These are phyloP conservation scores for Ceratocystis cubensis DNA, from an alignment of 2,329 filamentous ascomycete species.

Conservation along the genomic window DNA sequence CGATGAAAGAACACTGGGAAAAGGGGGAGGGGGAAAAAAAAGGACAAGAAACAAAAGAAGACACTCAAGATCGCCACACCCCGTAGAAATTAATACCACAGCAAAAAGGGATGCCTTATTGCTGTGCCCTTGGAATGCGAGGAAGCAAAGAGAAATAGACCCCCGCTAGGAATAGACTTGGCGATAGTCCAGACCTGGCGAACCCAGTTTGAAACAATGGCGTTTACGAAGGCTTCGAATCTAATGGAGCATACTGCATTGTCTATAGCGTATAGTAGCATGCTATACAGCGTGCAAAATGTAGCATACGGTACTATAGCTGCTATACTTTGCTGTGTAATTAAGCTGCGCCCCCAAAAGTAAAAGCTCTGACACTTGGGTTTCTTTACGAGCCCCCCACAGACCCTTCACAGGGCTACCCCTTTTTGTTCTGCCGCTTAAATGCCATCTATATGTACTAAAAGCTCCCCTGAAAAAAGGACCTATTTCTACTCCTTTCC, in stretches of 20 bases:
- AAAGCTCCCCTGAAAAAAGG: not conserved
- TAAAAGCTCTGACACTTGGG: not conserved
- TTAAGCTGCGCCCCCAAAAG: not conserved
- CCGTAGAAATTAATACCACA: not conserved
- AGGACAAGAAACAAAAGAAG: not conserved
- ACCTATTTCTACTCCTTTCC: not conserved
- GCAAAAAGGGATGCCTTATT: slow-evolving; percentile 6
- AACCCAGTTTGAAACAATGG: slow-evolving; percentile 9
- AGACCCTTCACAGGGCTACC: not conserved
- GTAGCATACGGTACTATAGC: not conserved
- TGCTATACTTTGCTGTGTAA: not conserved
- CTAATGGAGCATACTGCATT: too few species aligned
- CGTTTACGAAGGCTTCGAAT: slow-evolving; percentile 8
- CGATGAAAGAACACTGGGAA: not conserved
- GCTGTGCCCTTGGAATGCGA: not conserved
- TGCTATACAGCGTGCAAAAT: not conserved
- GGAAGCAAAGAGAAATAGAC: not conserved
- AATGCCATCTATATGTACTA: not conserved
- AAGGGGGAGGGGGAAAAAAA: not conserved
- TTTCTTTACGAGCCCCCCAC: not conserved
- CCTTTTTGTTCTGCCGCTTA: not conserved
- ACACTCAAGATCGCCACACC: not conserved
- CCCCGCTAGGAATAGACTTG: not conserved
- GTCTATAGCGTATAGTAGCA: too few species aligned
- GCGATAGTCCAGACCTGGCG: slow-evolving; percentile 3